These are phyloP conservation scores for Jaltomata sinuosa DNA, from an alignment of 257 asterid species.

Conservation along the genomic window DNA sequence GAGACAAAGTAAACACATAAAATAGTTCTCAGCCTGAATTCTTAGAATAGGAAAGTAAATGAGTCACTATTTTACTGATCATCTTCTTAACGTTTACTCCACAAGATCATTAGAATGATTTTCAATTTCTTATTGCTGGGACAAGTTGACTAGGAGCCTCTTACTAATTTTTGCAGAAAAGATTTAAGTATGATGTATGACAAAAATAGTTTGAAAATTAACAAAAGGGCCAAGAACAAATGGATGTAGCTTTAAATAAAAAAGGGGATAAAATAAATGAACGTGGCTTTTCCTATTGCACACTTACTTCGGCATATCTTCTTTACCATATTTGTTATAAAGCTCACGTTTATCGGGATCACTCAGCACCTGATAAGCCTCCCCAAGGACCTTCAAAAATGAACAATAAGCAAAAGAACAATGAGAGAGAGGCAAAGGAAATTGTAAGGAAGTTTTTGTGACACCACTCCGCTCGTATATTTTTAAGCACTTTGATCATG, in stretches of 20 bases:
- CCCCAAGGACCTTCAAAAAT: constrained; percentile 59
- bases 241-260: not conserved
- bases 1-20: not conserved
- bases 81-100: not conserved
- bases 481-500: not conserved
- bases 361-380: constrained; percentile 82
- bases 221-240: not conserved
- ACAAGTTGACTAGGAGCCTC: not conserved
- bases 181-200: not conserved
- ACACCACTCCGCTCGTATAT: not conserved
- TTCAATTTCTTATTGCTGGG: not conserved
- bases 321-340: constrained; percentile 63
- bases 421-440: not conserved
- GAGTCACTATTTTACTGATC: not conserved
- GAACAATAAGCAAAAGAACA: not conserved
- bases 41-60: not conserved
- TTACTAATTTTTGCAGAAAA: not conserved
- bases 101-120: not conserved
- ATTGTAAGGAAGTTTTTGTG: not conserved
- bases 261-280: not conserved
- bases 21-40: not conserved
- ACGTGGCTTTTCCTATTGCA: not conserved
- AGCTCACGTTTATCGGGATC: constrained; percentile 63
- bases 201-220: not conserved
- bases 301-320: constrained; percentile 53